phyloP scores from a whole-genome alignment of 208 protist species.

The Blechomonas ayalai region DNA sequence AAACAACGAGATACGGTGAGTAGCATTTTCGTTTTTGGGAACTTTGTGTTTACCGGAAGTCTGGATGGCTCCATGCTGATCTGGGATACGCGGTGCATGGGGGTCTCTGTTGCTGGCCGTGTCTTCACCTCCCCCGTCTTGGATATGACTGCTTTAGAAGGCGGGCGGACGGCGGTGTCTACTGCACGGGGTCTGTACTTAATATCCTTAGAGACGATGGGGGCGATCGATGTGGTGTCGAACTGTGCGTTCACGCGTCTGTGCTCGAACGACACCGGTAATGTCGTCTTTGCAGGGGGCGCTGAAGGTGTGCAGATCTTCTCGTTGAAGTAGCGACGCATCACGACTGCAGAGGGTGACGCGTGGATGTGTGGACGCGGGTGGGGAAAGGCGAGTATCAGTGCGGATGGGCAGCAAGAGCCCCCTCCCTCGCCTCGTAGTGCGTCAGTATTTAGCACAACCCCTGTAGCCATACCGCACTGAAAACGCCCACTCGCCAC shows the following conservation, averaged over 20 bases:
- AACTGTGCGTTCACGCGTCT: slow-evolving; percentile 36
- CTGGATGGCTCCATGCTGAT: slow-evolving; percentile 59
- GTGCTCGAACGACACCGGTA: slow-evolving; percentile 18
- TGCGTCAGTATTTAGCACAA: slow-evolving; percentile 12
- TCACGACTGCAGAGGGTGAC: too few species aligned
- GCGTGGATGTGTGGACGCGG: too few species aligned
- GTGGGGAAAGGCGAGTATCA: too few species aligned
- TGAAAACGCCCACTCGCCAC: not conserved
- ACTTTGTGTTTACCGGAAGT: slow-evolving; percentile 41
- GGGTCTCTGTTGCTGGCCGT: slow-evolving; percentile 19
- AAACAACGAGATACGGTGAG: slow-evolving; percentile 61
- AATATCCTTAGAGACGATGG: slow-evolving; percentile 24
- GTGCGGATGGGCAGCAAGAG: too few species aligned
- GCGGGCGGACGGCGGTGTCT: slow-evolving; percentile 24
- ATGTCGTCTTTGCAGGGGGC: slow-evolving; percentile 29
- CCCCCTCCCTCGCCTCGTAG: slow-evolving; percentile 1
- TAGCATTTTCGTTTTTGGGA: slow-evolving; percentile 32
- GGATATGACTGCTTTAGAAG: slow-evolving; percentile 21
- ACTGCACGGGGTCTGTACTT: slow-evolving; percentile 60
- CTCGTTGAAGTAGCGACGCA: slow-evolving; percentile 12
- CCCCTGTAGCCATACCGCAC: slow-evolving; percentile 6
- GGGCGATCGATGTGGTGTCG: slow-evolving; percentile 24
- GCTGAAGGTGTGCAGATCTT: slow-evolving; percentile 18
- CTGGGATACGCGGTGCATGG: slow-evolving; percentile 67
- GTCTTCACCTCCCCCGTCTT: slow-evolving; percentile 42